Percentiles rank a stretch among this genome's conserved stretches.
These are phyloP conservation scores for Thermothielavioides terrestris DNA, from an alignment of 495 filamentous ascomycete genomes.

Conservation along the genomic window DNA sequence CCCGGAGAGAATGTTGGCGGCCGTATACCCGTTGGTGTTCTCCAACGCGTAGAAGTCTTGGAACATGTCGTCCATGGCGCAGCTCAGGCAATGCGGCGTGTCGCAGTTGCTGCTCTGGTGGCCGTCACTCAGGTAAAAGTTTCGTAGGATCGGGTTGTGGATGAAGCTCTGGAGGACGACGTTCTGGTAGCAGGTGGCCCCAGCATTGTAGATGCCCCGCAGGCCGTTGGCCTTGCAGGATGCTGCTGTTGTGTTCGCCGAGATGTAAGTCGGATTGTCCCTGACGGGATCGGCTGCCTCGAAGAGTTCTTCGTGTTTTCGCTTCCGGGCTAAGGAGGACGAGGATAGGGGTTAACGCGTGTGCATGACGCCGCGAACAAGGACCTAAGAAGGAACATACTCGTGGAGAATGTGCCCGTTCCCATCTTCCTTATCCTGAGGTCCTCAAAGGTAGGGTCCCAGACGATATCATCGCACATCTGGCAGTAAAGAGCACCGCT, in stretches of 20 bases:
- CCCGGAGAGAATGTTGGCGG: constrained; percentile 66
- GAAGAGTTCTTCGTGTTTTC: constrained; percentile 53
- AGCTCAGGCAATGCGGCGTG: constrained; percentile 64
- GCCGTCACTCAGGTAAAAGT: constrained; percentile 79
- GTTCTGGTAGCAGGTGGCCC: constrained; percentile 88
- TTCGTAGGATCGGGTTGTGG: constrained; percentile 77
- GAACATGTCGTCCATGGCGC: constrained; percentile 85
- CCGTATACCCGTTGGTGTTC: constrained; percentile 73
- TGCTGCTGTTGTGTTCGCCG: constrained; percentile 49
- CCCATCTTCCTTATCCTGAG: constrained; percentile 52
- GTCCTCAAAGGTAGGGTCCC: constrained; percentile 74
- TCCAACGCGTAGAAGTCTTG: constrained; percentile 78
- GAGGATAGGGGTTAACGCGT: background rate
- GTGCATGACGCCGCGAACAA: background rate
- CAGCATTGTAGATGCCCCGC: constrained; percentile 88
- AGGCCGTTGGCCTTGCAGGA: constrained; percentile 66
- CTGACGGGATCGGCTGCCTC: constrained; percentile 36
- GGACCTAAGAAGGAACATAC: constrained; percentile 4
- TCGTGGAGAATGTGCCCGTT: constrained; percentile 41
- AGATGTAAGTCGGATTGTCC: constrained; percentile 53
- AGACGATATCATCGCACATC: constrained; percentile 75
- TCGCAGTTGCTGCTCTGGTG: constrained; percentile 65
- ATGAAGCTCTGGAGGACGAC: constrained; percentile 81
- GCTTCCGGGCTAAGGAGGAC: constrained; percentile 41
- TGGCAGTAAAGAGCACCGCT: constrained; percentile 73